A percentile compares a stretch with the other conserved stretches of the same genome.
phyloP scores from a whole-genome alignment of 2,329 filamentous ascomycete species.

The Diplodia seriata region DNA sequence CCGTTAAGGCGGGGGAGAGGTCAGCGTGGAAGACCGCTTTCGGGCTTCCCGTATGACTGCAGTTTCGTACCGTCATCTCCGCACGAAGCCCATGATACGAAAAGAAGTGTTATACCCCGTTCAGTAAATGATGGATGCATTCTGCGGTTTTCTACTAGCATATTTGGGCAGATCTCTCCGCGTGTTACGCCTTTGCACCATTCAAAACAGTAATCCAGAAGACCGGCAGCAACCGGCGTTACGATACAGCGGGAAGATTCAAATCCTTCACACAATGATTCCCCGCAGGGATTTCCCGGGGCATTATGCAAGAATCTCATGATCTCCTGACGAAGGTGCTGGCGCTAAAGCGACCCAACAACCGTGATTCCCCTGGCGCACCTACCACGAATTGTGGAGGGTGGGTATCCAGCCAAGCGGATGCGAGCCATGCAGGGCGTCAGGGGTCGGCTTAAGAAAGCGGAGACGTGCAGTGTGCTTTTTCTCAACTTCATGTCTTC shows the following conservation, averaged over 20 bases:
- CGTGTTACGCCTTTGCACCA: not conserved
- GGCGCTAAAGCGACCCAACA: conserved; percentile 16
- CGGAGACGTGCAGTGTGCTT: conserved; percentile 18
- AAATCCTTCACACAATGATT: not conserved
- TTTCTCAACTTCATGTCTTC: conserved; percentile 18
- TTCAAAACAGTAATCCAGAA: conserved; percentile 1
- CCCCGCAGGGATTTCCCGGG: conserved; percentile 8
- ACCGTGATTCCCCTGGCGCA: conserved; percentile 2
- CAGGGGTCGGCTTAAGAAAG: conserved; percentile 11
- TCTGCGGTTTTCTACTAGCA: not conserved
- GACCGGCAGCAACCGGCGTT: not conserved
- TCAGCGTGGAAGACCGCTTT: conserved; percentile 15
- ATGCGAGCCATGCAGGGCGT: conserved; percentile 12
- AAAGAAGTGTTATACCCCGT: conserved; percentile 23
- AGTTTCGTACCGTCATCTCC: not conserved
- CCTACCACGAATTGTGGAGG: conserved; percentile 14
- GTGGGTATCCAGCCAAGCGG: conserved; percentile 24
- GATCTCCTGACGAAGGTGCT: conserved; percentile 9
- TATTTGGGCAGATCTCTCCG: not conserved
- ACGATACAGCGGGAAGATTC: not conserved
- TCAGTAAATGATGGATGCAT: conserved; percentile 5
- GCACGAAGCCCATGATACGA: conserved; percentile 10
- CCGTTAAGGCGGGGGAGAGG: conserved; percentile 4
- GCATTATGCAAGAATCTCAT: conserved; percentile 24
- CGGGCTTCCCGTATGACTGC: conserved; percentile 2